Evolutionary conservation across 2,329 filamentous ascomycete species (phyloP), one percentile per base, ranked within the genome.

Genomic region (Rachicladosporium sp.): DNA sequence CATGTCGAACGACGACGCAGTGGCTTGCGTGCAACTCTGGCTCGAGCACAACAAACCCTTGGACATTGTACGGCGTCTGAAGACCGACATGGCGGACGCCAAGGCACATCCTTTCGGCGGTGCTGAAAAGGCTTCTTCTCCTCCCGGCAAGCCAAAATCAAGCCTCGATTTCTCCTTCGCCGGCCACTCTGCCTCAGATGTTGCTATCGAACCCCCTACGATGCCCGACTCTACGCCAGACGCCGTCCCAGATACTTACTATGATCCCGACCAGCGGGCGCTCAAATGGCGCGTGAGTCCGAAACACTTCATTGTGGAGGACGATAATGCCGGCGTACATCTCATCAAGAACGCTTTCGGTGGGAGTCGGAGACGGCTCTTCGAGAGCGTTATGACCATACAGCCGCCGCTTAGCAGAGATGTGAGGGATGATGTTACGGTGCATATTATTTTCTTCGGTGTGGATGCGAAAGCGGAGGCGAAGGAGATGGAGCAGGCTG

Each of bases 371-470:
- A 48, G 60, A 29, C 53, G 56, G 2, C 45, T 69, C 27, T 62
- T 68, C 9, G 48, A 57, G 4, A 62, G 61, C 0, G 43, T 66
- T 2, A 46, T 67, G 45, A 60, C 48, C 13, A 47, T 62, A 3
- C 53, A 58, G 31, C 43, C 53, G 6, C 53, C 62, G 2, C 41
- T 51, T 11, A 55, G 53, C 6, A 46, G 68, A 34, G 52, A 58
- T 44, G 58, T 66, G 10, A 55, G 69, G 7, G 70, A 73, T 46
- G 70, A 73, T 50, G 67, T 67, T 6, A 71, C 69, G 1, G 60
- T 73, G 6, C 63, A 72, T 49, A 69, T 73, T 2, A 62, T 70
- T 19, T 66, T 75, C 59, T 76, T 76, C 49, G 66, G 63, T 2
- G 65, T 38, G 3, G 36, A 42, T 12, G 32, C 36, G 21, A 31